These are phyloP conservation scores for Leccinum ochraceum DNA, from an alignment of 768 basidiomycete species.

Conservation along the genomic window DNA sequence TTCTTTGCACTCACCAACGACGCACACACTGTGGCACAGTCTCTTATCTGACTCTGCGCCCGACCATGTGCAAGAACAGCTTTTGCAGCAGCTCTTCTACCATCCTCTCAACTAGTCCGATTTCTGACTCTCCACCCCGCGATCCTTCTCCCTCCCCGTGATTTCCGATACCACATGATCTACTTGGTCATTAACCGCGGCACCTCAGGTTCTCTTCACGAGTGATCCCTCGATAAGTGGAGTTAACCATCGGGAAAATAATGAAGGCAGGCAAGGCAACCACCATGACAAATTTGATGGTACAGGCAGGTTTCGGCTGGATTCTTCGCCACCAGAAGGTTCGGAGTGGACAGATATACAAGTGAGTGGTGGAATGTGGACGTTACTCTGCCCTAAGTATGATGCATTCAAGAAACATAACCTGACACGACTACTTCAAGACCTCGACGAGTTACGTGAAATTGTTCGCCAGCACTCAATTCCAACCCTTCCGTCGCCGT, in stretches of 20 bases:
- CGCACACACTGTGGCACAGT: slow-evolving; percentile 53
- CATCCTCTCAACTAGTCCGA: slow-evolving; percentile 84
- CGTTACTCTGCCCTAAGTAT: slow-evolving; percentile 88
- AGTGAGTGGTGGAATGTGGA: slow-evolving; percentile 58
- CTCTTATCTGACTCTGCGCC: slow-evolving; percentile 38
- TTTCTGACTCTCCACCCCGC: slow-evolving; percentile 55
- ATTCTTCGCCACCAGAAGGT: slow-evolving; percentile 73
- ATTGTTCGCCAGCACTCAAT: slow-evolving; percentile 81
- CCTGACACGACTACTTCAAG: slow-evolving; percentile 67
- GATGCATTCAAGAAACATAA: slow-evolving; percentile 89
- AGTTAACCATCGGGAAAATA: slow-evolving; percentile 88
- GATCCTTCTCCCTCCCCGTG: slow-evolving; percentile 79
- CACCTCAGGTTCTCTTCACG: slow-evolving; percentile 63
- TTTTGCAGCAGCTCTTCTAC: slow-evolving; percentile 87
- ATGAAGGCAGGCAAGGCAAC: slow-evolving; percentile 84
- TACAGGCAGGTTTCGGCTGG: slow-evolving; percentile 89
- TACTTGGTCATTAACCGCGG: slow-evolving; percentile 81
- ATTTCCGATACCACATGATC: slow-evolving; percentile 81
- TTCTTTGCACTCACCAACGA: slow-evolving; percentile 96
- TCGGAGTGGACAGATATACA: slow-evolving; percentile 61
- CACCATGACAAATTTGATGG: slow-evolving; percentile 84
- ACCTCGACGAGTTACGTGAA: slow-evolving; percentile 50
- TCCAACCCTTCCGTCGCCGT: slow-evolving; percentile 39
- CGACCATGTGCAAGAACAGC: slow-evolving; percentile 81
- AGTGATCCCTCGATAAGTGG: slow-evolving; percentile 82